A percentile compares a stretch with the other conserved stretches of the same genome.
Conservation (phyloP, 495 filamentous ascomycete genomes). For the Penicillium desertorum region DNA sequence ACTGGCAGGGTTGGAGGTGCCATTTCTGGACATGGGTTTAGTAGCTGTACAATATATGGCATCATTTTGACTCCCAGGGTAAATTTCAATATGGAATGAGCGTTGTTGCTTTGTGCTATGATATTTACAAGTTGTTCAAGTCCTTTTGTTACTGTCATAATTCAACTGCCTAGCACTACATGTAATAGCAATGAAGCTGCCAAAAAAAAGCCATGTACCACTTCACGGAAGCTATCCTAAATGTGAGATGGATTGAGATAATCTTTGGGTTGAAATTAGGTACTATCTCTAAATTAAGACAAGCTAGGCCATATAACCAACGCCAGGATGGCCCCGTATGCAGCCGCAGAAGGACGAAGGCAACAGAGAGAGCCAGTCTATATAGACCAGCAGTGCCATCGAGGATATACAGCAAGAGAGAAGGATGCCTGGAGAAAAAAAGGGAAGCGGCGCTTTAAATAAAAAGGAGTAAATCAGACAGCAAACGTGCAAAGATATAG, state of each 20-base stretch:
- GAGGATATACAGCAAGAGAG: constrained; percentile 5
- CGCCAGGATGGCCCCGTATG: neutral
- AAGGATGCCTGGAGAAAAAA: constrained; percentile 10
- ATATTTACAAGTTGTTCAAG: neutral
- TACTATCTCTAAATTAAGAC: constrained; percentile 4
- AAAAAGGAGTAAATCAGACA: constrained; percentile 5
- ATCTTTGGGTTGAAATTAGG: constrained; percentile 1
- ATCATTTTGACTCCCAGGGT: neutral
- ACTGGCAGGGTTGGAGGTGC: no score
- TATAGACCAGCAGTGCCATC: constrained; percentile 4
- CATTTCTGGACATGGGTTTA: neutral
- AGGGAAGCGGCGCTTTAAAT: constrained; percentile 17
- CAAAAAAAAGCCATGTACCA: neutral
- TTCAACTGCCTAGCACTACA: neutral
- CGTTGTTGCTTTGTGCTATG: neutral
- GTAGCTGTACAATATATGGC: neutral
- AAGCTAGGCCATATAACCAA: constrained; percentile 5
- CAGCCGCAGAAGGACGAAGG: constrained; percentile 1
- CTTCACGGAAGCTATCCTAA: neutral
- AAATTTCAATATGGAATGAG: neutral
- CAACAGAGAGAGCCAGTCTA: constrained; percentile 3
- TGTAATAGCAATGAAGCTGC: neutral
- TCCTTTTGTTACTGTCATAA: neutral
- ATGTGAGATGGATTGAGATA: neutral
- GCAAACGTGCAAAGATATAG: constrained; percentile 17